Evolutionary conservation across 2,329 filamentous ascomycete genomes (phyloP), one percentile per base, ranked within the genome.

Genomic region (Fusarium stilboides): DNA sequence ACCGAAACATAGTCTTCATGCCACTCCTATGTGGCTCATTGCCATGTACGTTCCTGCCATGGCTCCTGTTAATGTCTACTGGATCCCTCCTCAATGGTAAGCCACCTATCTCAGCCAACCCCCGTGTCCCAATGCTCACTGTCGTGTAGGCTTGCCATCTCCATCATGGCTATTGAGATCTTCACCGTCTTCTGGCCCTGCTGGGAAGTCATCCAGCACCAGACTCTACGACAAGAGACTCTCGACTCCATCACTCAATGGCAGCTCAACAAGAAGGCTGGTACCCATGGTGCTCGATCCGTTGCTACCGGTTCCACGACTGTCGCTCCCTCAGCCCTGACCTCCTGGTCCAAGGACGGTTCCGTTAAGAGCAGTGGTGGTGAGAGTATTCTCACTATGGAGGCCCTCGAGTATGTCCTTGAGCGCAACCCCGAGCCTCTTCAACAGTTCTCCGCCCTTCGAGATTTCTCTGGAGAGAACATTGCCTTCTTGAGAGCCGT

Each of bases 391-490:
- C 60, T 74, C 19, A 74, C 69, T 47, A 74, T 74, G 72, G 72
- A 74, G 19, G 72, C 72, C 5, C 72, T 74, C 3, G 89, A 92
- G 66, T 82, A 87, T 61, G 87, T 88, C 6, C 80, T 92, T 1
- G 80, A 84, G 55, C 82, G 84, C 50, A 89, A 91, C 74, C 86
- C 88, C 0, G 80, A 84, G 6, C 87, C 87, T 0, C 82, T 92
- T 0, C 87, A 90, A 57, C 79, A 88, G 53, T 92, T 91, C 75
- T 89, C 90, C 0, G 89, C 89, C 0, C 81, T 87, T 1, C 84
- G 86, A 36, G 90, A 92, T 70, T 92, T 92, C 74, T 91, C 89
- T 0, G 90, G 89, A 15, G 90, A 92, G 76, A 92, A 92, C 74
- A 89, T 74, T 47, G 86, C 89, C 46, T 92, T 92, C 76, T 78